phyloP scores from a whole-genome alignment of 768 basidiomycete species.

The Tricholoma sp. region DNA sequence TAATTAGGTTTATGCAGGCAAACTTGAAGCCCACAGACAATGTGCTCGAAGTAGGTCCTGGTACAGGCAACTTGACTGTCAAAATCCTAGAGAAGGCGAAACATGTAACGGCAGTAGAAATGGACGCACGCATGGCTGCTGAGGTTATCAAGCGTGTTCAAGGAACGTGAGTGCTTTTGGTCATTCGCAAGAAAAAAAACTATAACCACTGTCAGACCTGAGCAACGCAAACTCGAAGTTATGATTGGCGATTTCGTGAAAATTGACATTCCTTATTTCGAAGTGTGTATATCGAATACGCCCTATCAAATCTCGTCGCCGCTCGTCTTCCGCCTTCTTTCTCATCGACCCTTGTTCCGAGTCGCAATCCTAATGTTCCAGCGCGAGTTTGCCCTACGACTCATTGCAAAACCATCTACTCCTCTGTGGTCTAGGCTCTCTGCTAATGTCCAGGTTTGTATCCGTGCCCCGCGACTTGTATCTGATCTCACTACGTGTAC shows the following conservation, averaged over 20 bases:
- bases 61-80: slow-evolving; percentile 94
- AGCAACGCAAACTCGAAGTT: slow-evolving; percentile 91
- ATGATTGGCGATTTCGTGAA: slow-evolving; percentile 98
- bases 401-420: slow-evolving; percentile 81
- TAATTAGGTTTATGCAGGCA: slow-evolving; percentile 45
- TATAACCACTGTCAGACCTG: slow-evolving; percentile 55
- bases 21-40: slow-evolving; percentile 91
- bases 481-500: neutral
- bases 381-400: slow-evolving; percentile 92
- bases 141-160: slow-evolving; percentile 96
- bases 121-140: slow-evolving; percentile 98
- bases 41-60: slow-evolving; percentile 96
- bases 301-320: slow-evolving; percentile 99
- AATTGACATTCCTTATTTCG: slow-evolving; percentile 96
- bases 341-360: slow-evolving; percentile 91
- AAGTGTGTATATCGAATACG: slow-evolving; percentile 98
- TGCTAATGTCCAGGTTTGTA: slow-evolving; percentile 79
- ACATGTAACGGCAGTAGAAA: slow-evolving; percentile 90
- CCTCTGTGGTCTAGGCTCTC: slow-evolving; percentile 90
- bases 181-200: neutral
- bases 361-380: slow-evolving; percentile 99
- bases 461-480: neutral
- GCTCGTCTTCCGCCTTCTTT: slow-evolving; percentile 93
- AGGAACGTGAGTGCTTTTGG: slow-evolving; percentile 74
- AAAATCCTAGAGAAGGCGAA: slow-evolving; percentile 91